phyloP scores from a whole-genome alignment of 2,329 filamentous ascomycete species.

The Paecilomyces formosus region DNA sequence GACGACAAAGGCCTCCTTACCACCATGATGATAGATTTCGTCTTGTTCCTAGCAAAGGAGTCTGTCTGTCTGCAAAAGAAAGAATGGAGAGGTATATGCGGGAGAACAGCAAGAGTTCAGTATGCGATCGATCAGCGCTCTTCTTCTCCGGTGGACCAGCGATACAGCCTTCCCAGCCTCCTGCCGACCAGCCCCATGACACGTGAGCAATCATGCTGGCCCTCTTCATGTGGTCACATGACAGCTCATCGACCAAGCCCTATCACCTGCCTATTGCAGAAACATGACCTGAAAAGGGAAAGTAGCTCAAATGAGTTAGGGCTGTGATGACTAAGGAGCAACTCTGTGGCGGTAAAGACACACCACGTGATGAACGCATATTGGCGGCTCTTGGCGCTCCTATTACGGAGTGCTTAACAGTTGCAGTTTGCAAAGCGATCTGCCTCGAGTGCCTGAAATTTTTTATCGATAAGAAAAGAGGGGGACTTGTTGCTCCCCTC shows the following conservation, averaged over 20 bases:
- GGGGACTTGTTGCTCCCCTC: not conserved
- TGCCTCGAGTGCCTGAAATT: not conserved
- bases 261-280: not conserved
- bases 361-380: not conserved
- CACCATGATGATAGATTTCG: conserved; percentile 29
- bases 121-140: not conserved
- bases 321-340: not conserved
- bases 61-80: not conserved
- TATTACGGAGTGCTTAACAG: not conserved
- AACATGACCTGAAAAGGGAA: not conserved
- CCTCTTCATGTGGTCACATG: not conserved
- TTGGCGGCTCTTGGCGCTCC: not conserved
- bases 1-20: conserved; percentile 41
- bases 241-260: not conserved
- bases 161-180: not conserved
- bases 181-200: not conserved
- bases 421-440: not conserved
- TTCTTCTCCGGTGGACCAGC: not conserved
- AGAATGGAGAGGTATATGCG: not conserved
- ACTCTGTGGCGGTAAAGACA: not conserved
- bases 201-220: not conserved
- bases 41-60: not conserved
- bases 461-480: not conserved
- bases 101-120: not conserved
- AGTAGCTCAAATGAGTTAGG: not conserved